Base-by-base conservation (phyloP, 2,329 filamentous ascomycete genomes). In the Microsporum ferrugineum region DNA sequence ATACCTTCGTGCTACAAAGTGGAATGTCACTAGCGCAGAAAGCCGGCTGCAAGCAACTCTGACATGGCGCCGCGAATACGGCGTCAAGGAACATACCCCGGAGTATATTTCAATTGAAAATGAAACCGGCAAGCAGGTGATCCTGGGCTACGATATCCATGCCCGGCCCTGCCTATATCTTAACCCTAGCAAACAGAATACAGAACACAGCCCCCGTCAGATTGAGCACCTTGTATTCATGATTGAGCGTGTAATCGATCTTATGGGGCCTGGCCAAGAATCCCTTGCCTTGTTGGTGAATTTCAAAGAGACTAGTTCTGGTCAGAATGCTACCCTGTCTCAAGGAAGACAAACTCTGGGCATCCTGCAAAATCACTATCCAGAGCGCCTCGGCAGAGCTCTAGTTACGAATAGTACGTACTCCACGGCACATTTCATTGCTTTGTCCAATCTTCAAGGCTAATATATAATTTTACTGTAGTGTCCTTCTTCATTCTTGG, bases 151-250 rank as follows among this genome's bases (percentile, higher is more conserved):
- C 75, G 94, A 99, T 77, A 88, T 87, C 62, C 79, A 89, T 63
- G 88, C 82, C 57, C 82, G 92, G n/a, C 90, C 91, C 1, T 96
- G 91, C 73, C 84, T 94, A 69, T 96, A 96, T 76, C 82, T 99
- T 63, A 87, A 88, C 71, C 94, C 94, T 1, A 89, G 87, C 36
- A 85, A 87, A 66, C 94, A 99, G 77, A 99, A 99, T 79, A 97
- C 94, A 1, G 87, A 95, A 67, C 82, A 85, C 61, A 88, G 85
- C 64, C 88, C 91, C 41, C 83, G 89, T 67, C 94, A 97, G 77
- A 86, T 96, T 60, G 86, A 99, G 75, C 91, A 97, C 73, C 78
- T 99, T 63, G 91, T 96, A 59, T 99, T 88, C 78, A 96, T 97
- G 91, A 77, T 97, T 47, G 94, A 99, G 78, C 83, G 89, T 41